Base-by-base conservation (phyloP, 805 yeast genomes). In the Hanseniaspora osmophila region DNA sequence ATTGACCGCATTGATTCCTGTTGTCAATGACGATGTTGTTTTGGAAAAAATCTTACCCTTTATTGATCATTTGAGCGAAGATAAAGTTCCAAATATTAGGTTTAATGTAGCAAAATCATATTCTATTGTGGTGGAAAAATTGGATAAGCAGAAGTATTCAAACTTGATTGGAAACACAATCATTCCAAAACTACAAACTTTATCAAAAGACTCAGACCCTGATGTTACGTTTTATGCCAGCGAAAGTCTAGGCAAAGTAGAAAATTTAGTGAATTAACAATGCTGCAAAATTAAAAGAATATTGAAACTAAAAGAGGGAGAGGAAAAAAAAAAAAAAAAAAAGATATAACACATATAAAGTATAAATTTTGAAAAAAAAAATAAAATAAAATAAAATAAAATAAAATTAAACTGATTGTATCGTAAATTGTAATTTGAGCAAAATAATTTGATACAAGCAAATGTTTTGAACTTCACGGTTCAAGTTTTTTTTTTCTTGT, bases 31-130 rank as follows among this genome's bases (percentile, higher is more conserved):
- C 35, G 65, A 64, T 15, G 74, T 79, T 40, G 74, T 84, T 18
- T 68, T 75, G 37, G 69, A 70, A 37, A 79, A 80, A 52, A 74
- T 88, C 40, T 68, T 87, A 54, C 96, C 96, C 19, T 88, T 85
- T 57, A 70, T 92, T 49, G 72, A 77, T 52, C 77, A 75, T 42
- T 70, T 90, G 54, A 70, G 78, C 37, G 70, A 69, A 35, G 98
- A 92, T 65, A 73, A 78, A 7, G 96, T 92, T 47, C 96, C 99
- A 54, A 92, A 92, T 63, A 88, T 92, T 51, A 75, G 96, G 59
- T 92, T 92, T 68, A 92, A 88, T 65, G 87, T 84, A 50, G 96
- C 99, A 27, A 87, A 86, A 63, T 75, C 94, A 13, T 77, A 83
- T 57, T 71, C 75, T 38, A 66, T 71, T 22, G 69, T 83, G 32